A percentile compares a stretch with the other conserved stretches of the same genome.
These are phyloP conservation scores for Pyracantha coccinea DNA, from an alignment of 331 rosid genomes.

Conservation along the genomic window DNA sequence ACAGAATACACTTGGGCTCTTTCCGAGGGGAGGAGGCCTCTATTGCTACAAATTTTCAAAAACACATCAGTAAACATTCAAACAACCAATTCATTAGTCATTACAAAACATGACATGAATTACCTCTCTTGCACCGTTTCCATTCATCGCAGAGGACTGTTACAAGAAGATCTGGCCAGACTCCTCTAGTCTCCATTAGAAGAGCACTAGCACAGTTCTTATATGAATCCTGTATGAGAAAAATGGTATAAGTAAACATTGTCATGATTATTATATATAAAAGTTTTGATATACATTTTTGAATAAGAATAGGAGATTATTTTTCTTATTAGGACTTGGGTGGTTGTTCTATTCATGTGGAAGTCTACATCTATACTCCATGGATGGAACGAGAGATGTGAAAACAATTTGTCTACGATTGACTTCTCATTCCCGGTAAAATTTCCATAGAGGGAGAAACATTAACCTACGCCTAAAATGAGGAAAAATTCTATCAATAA, in stretches of 20 bases:
- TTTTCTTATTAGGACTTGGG: neutral
- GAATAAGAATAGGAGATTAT: neutral
- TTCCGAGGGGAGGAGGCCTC: constrained; percentile 73
- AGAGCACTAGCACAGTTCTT: constrained; percentile 44
- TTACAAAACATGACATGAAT: constrained; percentile 5
- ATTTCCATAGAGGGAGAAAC: neutral
- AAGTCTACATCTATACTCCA: neutral
- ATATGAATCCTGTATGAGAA: constrained; percentile 44
- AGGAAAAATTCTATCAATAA: neutral
- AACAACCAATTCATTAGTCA: constrained; percentile 4
- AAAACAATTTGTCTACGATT: neutral
- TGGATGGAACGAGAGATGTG: neutral
- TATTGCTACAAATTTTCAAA: constrained; percentile 42
- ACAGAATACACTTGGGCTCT: constrained; percentile 54
- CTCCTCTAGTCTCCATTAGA: constrained; percentile 56
- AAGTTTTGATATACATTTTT: neutral
- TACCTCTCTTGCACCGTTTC: constrained; percentile 83
- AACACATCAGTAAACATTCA: constrained; percentile 12
- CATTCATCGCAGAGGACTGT: constrained; percentile 67
- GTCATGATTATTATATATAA: neutral
- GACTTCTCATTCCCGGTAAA: neutral
- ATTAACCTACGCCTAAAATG: neutral
- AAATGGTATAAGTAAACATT: neutral
- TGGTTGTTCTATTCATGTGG: neutral
- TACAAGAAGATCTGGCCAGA: constrained; percentile 66